Percentiles rank a stretch among this genome's conserved stretches.
These are phyloP conservation scores for Evernia prunastri DNA, from an alignment of 495 filamentous ascomycete genomes.

Conservation along the genomic window DNA sequence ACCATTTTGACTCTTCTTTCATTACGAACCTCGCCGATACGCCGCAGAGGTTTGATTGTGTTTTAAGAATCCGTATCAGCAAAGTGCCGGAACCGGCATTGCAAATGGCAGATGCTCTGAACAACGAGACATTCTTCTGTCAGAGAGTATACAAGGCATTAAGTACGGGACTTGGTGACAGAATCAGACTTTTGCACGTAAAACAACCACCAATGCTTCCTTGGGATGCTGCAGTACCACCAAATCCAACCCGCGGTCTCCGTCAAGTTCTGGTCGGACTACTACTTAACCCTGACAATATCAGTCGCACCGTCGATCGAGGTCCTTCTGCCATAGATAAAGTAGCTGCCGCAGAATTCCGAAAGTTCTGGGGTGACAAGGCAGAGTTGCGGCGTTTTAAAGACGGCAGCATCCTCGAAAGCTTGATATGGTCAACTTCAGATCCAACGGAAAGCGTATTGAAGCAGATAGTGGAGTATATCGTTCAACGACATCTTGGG, in stretches of 20 bases:
- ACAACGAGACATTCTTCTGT: constrained; percentile 7
- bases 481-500: constrained; percentile 60
- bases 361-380: constrained; percentile 49
- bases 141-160: constrained; percentile 52
- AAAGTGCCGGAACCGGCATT: neutral
- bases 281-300: constrained; percentile 62
- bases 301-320: constrained; percentile 69
- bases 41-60: constrained; percentile 65
- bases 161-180: constrained; percentile 62
- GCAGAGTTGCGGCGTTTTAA: constrained; percentile 50
- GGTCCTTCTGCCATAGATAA: constrained; percentile 78
- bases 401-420: constrained; percentile 53
- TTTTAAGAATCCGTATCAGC: constrained; percentile 27
- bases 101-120: constrained; percentile 2
- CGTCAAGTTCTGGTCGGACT: constrained; percentile 50
- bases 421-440: constrained; percentile 68
- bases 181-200: constrained; percentile 60
- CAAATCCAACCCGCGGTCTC: constrained; percentile 30
- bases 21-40: constrained; percentile 63
- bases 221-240: constrained; percentile 33
- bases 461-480: constrained; percentile 69
- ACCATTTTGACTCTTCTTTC: constrained; percentile 79
- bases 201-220: constrained; percentile 33
- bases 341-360: constrained; percentile 41
- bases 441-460: constrained; percentile 57